A percentile compares a stretch with the other conserved stretches of the same genome.
phyloP scores from a whole-genome alignment of 441 rosid species.

The Erodium moschatum region DNA sequence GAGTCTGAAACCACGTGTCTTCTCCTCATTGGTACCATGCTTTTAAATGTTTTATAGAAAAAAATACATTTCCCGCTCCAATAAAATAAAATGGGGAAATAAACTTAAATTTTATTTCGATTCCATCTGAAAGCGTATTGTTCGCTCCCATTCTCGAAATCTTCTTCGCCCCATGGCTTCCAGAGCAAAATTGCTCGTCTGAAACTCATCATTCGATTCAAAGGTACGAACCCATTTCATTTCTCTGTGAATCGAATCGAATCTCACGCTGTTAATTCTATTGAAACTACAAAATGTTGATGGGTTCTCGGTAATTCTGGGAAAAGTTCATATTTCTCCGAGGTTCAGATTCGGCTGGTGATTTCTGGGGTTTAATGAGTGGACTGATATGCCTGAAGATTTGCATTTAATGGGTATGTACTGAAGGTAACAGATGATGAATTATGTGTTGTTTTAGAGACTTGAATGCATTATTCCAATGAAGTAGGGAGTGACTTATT shows the following conservation, averaged over 20 bases:
- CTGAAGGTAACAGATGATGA: slow-evolving; percentile 2
- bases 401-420: slow-evolving; percentile 7
- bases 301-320: background rate
- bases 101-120: too few species aligned
- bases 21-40: too few species aligned
- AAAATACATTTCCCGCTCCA: too few species aligned
- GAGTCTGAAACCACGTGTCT: too few species aligned
- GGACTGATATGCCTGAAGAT: background rate
- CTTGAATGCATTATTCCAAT: background rate
- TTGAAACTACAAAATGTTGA: background rate
- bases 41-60: too few species aligned
- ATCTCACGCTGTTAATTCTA: background rate
- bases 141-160: background rate
- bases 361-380: slow-evolving; percentile 1
- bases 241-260: background rate
- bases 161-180: background rate
- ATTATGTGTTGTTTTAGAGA: background rate
- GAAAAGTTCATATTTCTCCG: background rate
- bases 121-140: background rate
- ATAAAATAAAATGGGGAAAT: too few species aligned
- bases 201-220: background rate
- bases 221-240: slow-evolving; percentile 3
- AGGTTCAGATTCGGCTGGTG: background rate
- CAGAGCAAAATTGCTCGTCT: background rate
- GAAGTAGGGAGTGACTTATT: background rate